phyloP scores from a whole-genome alignment of 768 basidiomycete genomes.

The Coprinopsis marcescibilis region DNA sequence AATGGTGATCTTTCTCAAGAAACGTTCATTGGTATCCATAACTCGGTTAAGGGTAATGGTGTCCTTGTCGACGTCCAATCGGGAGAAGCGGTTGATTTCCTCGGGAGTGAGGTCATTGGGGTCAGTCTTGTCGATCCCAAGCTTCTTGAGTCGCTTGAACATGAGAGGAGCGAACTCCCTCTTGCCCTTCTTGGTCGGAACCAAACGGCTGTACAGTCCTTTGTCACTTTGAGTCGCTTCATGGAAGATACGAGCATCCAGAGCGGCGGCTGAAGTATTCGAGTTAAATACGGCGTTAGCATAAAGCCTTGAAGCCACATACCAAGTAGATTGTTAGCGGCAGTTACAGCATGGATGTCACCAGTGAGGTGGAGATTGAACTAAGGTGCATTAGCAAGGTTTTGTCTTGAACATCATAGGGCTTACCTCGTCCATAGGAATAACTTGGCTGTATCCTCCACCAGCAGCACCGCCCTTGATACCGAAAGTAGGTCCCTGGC shows the following conservation, averaged over 20 bases:
- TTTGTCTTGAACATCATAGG: no score
- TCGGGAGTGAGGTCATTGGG: conserved; percentile 90
- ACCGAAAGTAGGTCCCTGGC: conserved; percentile 97
- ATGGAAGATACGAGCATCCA: conserved; percentile 97
- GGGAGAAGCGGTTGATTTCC: conserved; percentile 84
- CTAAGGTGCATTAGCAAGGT: no score
- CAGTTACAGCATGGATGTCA: conserved; percentile 96
- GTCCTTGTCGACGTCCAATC: conserved; percentile 83
- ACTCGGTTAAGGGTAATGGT: conserved; percentile 99
- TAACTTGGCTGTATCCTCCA: conserved; percentile 97
- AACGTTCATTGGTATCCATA: conserved; percentile 93
- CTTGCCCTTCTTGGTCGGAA: conserved; percentile 89
- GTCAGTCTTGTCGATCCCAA: conserved; percentile 91
- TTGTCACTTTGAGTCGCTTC: conserved; percentile 95
- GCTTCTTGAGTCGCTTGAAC: conserved; percentile 91
- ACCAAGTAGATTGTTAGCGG: conserved; percentile 96
- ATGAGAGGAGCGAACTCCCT: conserved; percentile 94
- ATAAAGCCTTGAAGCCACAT: conserved; percentile 13
- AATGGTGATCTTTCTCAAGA: conserved; percentile 88
- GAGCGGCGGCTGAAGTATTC: conserved; percentile 67
- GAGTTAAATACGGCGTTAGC: conserved; percentile 3
- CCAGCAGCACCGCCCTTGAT: conserved; percentile 99
- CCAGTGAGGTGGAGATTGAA: conserved; percentile 96
- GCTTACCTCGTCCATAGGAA: conserved; percentile 99
- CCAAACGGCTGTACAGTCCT: conserved; percentile 87